Evolutionary conservation across 495 filamentous ascomycete species (phyloP).

Genomic region (Penicillium maclennaniae): DNA sequence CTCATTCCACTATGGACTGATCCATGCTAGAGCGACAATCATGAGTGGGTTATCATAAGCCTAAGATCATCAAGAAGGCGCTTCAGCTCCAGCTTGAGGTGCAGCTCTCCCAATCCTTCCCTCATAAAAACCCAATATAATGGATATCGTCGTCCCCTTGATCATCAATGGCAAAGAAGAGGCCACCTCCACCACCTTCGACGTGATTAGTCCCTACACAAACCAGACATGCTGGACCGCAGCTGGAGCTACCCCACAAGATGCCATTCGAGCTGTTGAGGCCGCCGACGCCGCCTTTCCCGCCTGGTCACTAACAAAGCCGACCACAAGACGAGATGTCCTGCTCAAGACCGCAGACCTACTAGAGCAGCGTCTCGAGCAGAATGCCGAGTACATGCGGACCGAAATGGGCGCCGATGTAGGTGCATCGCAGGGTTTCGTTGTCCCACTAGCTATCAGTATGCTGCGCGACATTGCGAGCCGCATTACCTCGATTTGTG

Average conservation of each 20-base stretch:
- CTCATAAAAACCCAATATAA: not conserved
- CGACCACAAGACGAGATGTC: conserved; percentile 63
- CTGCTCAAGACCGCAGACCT: conserved; percentile 69
- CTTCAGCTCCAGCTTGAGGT: not conserved
- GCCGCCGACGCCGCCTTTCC: conserved; percentile 67
- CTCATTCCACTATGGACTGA: not conserved
- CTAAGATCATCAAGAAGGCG: not conserved
- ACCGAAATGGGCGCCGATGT: conserved; percentile 64
- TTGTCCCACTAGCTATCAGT: conserved; percentile 53
- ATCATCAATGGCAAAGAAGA: conserved; percentile 68
- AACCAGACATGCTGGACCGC: conserved; percentile 58
- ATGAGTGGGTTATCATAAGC: not conserved
- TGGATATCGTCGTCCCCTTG: conserved; percentile 52
- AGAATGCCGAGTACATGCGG: conserved; percentile 60
- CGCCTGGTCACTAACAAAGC: conserved; percentile 65
- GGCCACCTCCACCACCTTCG: conserved; percentile 52
- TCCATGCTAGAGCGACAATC: not conserved
- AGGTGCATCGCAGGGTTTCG: conserved; percentile 51
- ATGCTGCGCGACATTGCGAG: conserved; percentile 70
- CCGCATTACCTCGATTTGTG: conserved; percentile 56
- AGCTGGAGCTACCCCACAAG: conserved; percentile 56
- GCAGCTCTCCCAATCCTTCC: not conserved
- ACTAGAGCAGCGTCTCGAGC: conserved; percentile 55
- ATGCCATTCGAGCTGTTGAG: conserved; percentile 60
- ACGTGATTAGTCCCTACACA: conserved; percentile 65